Evolutionary conservation across 345 rosid genomes (phyloP).

Genomic region (Corymbia maculata): DNA sequence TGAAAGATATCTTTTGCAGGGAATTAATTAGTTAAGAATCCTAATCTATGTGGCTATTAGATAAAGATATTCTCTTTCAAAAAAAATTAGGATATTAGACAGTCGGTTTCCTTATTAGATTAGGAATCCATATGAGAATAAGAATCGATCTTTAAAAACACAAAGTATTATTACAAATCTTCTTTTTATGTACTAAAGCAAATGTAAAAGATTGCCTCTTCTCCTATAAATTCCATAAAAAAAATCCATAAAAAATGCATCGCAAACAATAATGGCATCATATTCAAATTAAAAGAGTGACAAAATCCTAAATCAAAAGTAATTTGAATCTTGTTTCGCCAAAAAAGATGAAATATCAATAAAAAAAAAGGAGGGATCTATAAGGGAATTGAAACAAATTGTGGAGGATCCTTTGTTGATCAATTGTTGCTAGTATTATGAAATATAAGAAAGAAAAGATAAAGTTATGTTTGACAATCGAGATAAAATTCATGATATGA

Average conservation of each 20-base stretch:
- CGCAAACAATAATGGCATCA: neutral
- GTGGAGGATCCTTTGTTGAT: neutral
- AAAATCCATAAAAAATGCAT: neutral
- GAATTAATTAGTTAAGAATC: neutral
- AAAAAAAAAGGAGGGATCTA: neutral
- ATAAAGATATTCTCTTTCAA: neutral
- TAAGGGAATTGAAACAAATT: neutral
- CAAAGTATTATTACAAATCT: neutral
- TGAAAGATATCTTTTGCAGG: neutral
- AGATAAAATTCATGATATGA: too few species aligned
- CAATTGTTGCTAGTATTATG: neutral
- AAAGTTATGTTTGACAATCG: neutral
- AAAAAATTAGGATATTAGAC: neutral
- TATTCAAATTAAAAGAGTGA: neutral
- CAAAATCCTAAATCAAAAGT: neutral
- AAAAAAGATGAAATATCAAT: neutral
- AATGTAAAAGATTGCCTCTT: neutral
- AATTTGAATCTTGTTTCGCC: neutral
- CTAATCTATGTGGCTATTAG: neutral
- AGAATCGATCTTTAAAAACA: neutral
- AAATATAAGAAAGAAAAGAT: neutral
- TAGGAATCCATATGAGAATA: neutral
- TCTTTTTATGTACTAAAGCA: neutral
- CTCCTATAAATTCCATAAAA: neutral
- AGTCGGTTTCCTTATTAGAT: neutral